These are phyloP conservation scores for Aegilops tauschii DNA, from an alignment of 176 grass and related monocot genomes.

Conservation along the genomic window DNA sequence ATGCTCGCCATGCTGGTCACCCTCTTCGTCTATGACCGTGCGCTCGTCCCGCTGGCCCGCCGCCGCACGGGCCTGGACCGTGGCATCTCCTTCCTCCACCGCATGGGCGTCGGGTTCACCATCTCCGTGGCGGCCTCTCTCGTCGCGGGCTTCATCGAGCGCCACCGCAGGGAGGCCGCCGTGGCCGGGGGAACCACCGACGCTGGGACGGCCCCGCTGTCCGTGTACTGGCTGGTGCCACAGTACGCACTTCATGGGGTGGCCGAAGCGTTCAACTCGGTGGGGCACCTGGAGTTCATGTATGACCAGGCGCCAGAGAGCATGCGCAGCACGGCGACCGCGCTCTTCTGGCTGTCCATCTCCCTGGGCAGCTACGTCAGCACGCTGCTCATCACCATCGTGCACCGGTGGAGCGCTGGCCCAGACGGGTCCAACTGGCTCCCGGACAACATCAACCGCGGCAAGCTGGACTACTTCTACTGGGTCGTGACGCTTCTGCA, in stretches of 20 bases:
- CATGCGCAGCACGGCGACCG: constrained; percentile 74
- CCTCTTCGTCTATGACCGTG: constrained; percentile 65
- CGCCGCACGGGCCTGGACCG: constrained; percentile 65
- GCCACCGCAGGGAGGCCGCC: constrained; percentile 30
- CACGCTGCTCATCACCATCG: constrained; percentile 52
- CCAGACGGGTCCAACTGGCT: constrained; percentile 65
- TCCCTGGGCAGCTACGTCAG: constrained; percentile 75
- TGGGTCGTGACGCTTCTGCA: constrained; percentile 65
- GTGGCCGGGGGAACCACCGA: constrained; percentile 36
- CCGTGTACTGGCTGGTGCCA: constrained; percentile 73
- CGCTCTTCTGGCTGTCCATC: constrained; percentile 78
- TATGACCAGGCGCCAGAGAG: constrained; percentile 89
- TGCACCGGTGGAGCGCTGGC: constrained; percentile 60
- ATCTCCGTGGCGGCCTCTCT: constrained; percentile 45
- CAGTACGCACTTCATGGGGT: constrained; percentile 74
- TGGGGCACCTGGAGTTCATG: constrained; percentile 90
- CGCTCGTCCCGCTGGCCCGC: constrained; percentile 51
- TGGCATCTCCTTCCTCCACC: constrained; percentile 74
- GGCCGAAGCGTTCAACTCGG: constrained; percentile 65
- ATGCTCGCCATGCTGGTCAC: constrained; percentile 55
- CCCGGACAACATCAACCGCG: constrained; percentile 67
- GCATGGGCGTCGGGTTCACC: constrained; percentile 68
- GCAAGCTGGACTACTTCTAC: constrained; percentile 77
- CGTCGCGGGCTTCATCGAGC: constrained; percentile 60
- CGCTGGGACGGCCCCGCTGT: constrained; percentile 42